phyloP scores from a whole-genome alignment of 2,329 filamentous ascomycete genomes.

The Trichoderma semiorbis region DNA sequence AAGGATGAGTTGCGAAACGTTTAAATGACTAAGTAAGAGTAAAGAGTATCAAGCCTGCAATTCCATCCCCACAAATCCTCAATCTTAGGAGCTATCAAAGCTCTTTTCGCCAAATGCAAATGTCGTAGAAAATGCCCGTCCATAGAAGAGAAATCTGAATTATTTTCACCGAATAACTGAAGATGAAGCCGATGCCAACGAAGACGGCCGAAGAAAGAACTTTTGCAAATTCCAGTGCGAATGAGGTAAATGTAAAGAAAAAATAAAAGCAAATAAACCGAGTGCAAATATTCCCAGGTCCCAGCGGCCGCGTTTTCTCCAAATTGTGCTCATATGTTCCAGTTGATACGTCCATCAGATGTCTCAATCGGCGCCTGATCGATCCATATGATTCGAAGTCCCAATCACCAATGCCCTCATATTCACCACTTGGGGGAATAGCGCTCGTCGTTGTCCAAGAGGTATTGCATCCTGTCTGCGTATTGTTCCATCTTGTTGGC shows the following conservation, averaged over 20 bases:
- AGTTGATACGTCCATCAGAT: background rate
- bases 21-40: background rate
- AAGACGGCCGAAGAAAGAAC: background rate
- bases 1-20: background rate
- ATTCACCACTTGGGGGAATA: background rate
- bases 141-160: background rate
- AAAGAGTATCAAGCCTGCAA: background rate
- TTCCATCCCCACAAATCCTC: background rate
- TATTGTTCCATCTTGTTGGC: background rate
- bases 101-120: background rate
- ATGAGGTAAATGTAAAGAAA: background rate
- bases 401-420: too few species aligned
- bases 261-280: background rate
- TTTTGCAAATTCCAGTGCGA: background rate
- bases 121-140: background rate
- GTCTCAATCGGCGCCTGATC: too few species aligned
- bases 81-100: background rate
- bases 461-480: background rate
- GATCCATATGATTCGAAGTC: too few species aligned
- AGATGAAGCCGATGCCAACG: background rate
- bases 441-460: background rate
- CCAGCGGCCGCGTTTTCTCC: background rate
- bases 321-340: too few species aligned
- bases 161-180: background rate
- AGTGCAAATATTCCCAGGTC: background rate